A percentile compares a stretch with the other conserved stretches of the same genome.
phyloP scores from a whole-genome alignment of 2,329 filamentous ascomycete genomes.

The Penicillium sp. region DNA sequence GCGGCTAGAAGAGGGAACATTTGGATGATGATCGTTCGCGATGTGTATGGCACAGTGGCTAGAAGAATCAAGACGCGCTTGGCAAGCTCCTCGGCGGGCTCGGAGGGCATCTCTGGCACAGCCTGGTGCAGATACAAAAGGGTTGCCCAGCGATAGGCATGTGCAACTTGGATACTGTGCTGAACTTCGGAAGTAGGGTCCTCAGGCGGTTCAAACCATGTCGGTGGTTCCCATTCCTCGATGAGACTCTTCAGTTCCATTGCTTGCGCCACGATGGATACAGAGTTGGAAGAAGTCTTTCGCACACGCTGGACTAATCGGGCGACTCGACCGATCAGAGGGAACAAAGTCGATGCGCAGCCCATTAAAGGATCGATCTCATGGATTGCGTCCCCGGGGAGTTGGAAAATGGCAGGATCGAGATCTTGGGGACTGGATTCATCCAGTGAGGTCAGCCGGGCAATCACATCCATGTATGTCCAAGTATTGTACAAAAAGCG shows the following conservation, averaged over 20 bases:
- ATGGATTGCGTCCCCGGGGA: constrained; percentile 51
- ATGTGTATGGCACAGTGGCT: constrained; percentile 65
- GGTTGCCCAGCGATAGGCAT: constrained; percentile 70
- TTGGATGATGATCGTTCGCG: constrained; percentile 68
- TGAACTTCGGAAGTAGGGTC: constrained; percentile 66
- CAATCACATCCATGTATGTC: constrained; percentile 75
- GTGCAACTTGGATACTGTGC: constrained; percentile 68
- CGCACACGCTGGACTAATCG: constrained; percentile 68
- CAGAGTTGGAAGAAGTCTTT: constrained; percentile 58
- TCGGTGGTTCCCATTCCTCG: constrained; percentile 65
- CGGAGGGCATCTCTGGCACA: constrained; percentile 68
- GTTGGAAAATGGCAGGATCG: constrained; percentile 42
- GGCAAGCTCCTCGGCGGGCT: constrained; percentile 61
- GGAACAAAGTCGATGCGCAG: constrained; percentile 69
- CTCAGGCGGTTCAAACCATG: constrained; percentile 64
- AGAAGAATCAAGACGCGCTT: constrained; percentile 65
- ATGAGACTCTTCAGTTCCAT: constrained; percentile 65
- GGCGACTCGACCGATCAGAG: constrained; percentile 68
- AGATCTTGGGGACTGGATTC: constrained; percentile 58
- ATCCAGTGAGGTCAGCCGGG: constrained; percentile 66
- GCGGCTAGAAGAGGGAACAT: constrained; percentile 72
- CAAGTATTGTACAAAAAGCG: constrained; percentile 73
- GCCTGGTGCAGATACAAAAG: constrained; percentile 70
- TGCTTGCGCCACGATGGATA: constrained; percentile 65
- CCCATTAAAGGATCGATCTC: constrained; percentile 74